Evolutionary conservation across 148 eudicot genomes (phyloP).

Genomic region (Rhododendron williamsianum): DNA sequence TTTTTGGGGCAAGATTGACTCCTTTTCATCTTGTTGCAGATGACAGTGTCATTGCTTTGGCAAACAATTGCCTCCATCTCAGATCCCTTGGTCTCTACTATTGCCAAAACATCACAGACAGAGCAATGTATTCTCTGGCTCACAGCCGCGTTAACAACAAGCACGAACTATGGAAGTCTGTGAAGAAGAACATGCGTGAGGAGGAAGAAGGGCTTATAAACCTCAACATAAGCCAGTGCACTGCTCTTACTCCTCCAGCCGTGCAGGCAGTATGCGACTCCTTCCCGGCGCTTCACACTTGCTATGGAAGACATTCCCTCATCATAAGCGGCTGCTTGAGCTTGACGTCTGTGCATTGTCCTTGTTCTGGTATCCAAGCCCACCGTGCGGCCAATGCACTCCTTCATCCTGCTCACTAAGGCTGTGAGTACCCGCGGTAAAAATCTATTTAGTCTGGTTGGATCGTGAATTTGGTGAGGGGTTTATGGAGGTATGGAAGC

Average conservation of each 20-base stretch:
- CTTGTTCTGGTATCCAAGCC: constrained; percentile 49
- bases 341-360: constrained; percentile 84
- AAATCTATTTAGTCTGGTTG: background rate
- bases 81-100: constrained; percentile 79
- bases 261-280: constrained; percentile 89
- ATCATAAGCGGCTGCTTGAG: constrained; percentile 88
- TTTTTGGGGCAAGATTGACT: background rate
- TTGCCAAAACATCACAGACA: constrained; percentile 89
- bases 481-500: background rate
- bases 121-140: constrained; percentile 91
- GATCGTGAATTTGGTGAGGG: background rate
- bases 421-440: background rate
- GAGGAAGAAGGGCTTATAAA: constrained; percentile 78
- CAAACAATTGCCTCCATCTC: constrained; percentile 71
- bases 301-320: constrained; percentile 84
- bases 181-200: constrained; percentile 42
- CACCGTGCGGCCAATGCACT: constrained; percentile 31
- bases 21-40: constrained; percentile 34
- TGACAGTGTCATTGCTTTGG: constrained; percentile 89
- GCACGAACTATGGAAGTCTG: constrained; percentile 49
- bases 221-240: constrained; percentile 96
- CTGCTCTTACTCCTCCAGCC: constrained; percentile 91
- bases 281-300: constrained; percentile 86
- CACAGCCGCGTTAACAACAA: constrained; percentile 61
- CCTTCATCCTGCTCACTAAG: constrained; percentile 34